Evolutionary conservation across 257 asterid genomes (phyloP), one percentile per base, ranked within the genome.

Genomic region (Phtheirospermum japonicum): DNA sequence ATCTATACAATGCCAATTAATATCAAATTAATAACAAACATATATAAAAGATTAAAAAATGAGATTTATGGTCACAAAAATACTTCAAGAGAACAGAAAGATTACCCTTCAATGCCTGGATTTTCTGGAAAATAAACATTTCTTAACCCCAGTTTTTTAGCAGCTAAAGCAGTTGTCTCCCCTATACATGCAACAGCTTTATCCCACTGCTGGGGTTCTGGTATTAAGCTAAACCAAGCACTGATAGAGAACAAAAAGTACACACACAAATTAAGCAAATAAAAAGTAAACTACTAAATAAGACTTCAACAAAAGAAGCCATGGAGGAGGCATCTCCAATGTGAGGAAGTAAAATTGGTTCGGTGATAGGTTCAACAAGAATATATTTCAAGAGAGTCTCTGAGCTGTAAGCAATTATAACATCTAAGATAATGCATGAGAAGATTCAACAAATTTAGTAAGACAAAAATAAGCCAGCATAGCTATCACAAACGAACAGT

Each of bases 31-130:
- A 31, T 31, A 56, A n/a, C 26, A 31, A 56, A 11, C 26, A 56
- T n/a, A 57, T 43, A 5, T 2, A 9, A 43, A 43, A 26, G 7
- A 48, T 1, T 0, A 28, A 45, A 18, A 13, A 6, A 19, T 26
- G 34, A 30, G 45, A 64, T 36, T 20, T 37, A 33, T 26, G 43
- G 7, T 17, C 52, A 16, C 23, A 49, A 26, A 36, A 14, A 17
- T 19, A 16, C 48, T 46, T 48, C 28, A 39, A 20, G 62, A 52
- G 40, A 48, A 37, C 8, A 39, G 5, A 33, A 16, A 39, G 5
- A 32, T 20, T 88, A 88, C 96, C 96, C 96, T 42, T 83, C 90
- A 60, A 85, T 76, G 54, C 96, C 87, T 33, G 96, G 95, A 61
- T 79, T 78, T 59, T 69, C 70, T 16, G 96, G 96, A 65, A 75